Percentiles rank a stretch among this genome's conserved stretches.
These are phyloP conservation scores for Geranomyces variabilis DNA, from an alignment of 192 early-diverging fungal species.

Conservation along the genomic window DNA sequence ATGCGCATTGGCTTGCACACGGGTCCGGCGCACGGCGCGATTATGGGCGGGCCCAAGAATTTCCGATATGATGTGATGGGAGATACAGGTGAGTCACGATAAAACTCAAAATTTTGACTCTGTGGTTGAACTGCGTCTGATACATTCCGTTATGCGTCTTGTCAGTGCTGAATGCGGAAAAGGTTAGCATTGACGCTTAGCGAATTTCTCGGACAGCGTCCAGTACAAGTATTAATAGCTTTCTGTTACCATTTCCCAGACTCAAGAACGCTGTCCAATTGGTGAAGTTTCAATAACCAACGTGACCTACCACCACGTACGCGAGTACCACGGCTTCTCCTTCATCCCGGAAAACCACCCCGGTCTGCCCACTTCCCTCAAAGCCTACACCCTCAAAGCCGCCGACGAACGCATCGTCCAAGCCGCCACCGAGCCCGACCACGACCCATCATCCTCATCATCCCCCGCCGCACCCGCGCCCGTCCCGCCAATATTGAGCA, in stretches of 20 bases:
- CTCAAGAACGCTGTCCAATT: conserved; percentile 48
- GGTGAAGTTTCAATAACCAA: conserved; percentile 44
- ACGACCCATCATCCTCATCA: background rate
- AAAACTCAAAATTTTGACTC: background rate
- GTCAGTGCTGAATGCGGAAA: conserved; percentile 38
- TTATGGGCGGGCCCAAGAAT: conserved; percentile 57
- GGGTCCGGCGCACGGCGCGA: conserved; percentile 49
- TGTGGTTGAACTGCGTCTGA: conserved; percentile 12
- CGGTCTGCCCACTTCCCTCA: conserved; percentile 14
- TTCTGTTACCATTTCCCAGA: background rate
- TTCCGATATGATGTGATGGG: conserved; percentile 56
- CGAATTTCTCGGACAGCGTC: background rate
- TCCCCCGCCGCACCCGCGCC: background rate
- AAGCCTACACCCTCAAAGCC: conserved; percentile 21
- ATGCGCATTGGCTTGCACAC: conserved; percentile 57
- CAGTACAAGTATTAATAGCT: background rate
- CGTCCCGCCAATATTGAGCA: no score
- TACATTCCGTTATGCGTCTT: background rate
- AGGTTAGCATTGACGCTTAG: conserved; percentile 23
- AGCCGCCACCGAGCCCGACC: background rate
- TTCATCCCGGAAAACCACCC: conserved; percentile 17
- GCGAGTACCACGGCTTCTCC: conserved; percentile 48
- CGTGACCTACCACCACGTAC: conserved; percentile 34
- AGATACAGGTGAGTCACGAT: conserved; percentile 43
- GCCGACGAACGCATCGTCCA: conserved; percentile 36